Evolutionary conservation across 805 yeast genomes (phyloP), one percentile per base, ranked within the genome.

Genomic region (Clavispora fructus): DNA sequence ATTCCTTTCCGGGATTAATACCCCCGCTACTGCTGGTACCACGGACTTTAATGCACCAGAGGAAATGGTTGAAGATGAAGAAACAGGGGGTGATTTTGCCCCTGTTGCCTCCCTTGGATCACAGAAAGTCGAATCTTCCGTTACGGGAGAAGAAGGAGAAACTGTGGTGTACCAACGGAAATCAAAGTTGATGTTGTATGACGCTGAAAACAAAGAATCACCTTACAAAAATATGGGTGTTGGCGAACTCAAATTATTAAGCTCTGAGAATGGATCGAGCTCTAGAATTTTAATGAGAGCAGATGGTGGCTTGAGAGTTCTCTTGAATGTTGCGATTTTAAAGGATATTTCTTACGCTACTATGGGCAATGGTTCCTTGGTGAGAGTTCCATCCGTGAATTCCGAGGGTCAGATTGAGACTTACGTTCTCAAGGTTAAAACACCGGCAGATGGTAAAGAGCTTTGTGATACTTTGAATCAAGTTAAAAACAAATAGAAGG

Each of bases 111-210:
- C 58, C 35, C 51, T 68, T 38, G 48, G 60, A 1, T 66, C 70
- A 17, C 76, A 79, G 41, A 73, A 82, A 45, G 72, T 82, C 11
- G 79, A 77, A 6, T 33, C 49, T 3, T 77, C 71, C 14, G 49
- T 47, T 19, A 86, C 92, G 8, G 97, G 97, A 16, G 97, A 92
- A 67, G 97, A 90, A 65, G 76, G 79, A 44, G 97, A 92, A 67
- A 79, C 73, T 1, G 61, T 74, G 0, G 57, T 79, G 25, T 86
- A 77, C 55, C 77, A 83, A 39, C 83, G 86, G 56, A 77, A 86
- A 57, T 77, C 92, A 4, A 89, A 89, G 59, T 69, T 89, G 40
- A 80, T 81, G 78, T 71, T 81, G 46, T 79, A 78, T 41, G 77
- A 79, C 41, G 62, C 78, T 2, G 74, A 71, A 19, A 74, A 79